Evolutionary conservation across 345 rosid genomes (phyloP), one percentile per base, ranked within the genome.

Genomic region (Eucalyptus viminalis): DNA sequence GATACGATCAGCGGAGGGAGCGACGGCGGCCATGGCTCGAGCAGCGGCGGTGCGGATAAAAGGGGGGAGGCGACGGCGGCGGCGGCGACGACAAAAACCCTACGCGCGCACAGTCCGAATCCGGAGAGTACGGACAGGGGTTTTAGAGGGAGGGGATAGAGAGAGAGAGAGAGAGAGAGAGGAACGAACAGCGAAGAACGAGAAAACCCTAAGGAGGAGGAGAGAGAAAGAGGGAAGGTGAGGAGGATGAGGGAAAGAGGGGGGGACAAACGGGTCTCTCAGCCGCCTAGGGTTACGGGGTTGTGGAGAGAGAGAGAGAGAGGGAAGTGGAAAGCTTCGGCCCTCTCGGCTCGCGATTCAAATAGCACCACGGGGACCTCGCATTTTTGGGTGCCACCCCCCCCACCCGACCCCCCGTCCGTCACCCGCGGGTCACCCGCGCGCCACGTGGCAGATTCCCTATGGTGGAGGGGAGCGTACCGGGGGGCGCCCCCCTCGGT

Each of bases 1-100:
- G 94, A 92, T 92, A 92, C 94, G 86, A 62, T 92, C 94, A 22
- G 92, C 86, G 54, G 92, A 86, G n/a, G 92, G 91, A 89, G 92
- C 92, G 85, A 91, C 93, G 83, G 93, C 88, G 45, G 92, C 91
- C 94, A 92, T 92, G 92, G 54, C 87, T 40, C 47, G 83, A 89
- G 43, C 25, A 24, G 14, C 69, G 31, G 67, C 62, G 62, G 49
- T 7, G 34, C 25, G 11, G 87, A 13, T 6, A 49, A 29, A 25
- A 49, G 31, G n/a, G 89, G 27, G 12, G 14, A 7, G 89, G 17
- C 43, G 43, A 43, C 1, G 80, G 24, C 5, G 87, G 31, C 11
- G 37, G 65, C 25, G 81, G 81, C 83, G 49, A 45, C 83, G 49
- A 45, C 22, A 31, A 87, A 31, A 67, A 87, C 89, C 89, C 89